phyloP scores from a whole-genome alignment of 1,139 yeast genomes.

The Blastobotrys elegans region DNA sequence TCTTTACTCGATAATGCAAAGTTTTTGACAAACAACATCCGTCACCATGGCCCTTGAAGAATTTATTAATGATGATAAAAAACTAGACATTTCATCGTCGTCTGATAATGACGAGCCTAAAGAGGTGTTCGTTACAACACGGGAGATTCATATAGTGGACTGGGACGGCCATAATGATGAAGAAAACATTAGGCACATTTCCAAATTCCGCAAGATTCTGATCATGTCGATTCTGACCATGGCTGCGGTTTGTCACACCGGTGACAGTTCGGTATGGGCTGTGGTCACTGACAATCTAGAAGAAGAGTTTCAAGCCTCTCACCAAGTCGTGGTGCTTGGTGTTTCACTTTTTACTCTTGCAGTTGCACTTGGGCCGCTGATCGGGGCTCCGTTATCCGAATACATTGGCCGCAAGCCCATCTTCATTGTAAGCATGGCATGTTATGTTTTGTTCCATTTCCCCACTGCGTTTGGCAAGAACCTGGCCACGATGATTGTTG shows the following conservation, averaged over 20 bases:
- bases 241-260: conserved; percentile 44
- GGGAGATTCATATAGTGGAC: conserved; percentile 17
- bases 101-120: conserved; percentile 7
- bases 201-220: conserved; percentile 44
- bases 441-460: conserved; percentile 53
- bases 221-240: conserved; percentile 49
- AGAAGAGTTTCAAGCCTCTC: conserved; percentile 20
- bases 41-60: too few relatives aligned
- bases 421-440: conserved; percentile 29
- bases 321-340: conserved; percentile 40
- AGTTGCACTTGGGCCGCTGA: conserved; percentile 55
- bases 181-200: conserved; percentile 45
- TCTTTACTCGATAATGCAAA: background rate
- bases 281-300: conserved; percentile 47
- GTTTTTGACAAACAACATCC: too few relatives aligned
- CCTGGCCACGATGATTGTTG: conserved; percentile 60
- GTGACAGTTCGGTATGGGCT: conserved; percentile 53
- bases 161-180: conserved; percentile 40
- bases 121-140: background rate
- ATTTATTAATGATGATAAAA: too few relatives aligned
- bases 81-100: too few relatives aligned
- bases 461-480: conserved; percentile 63
- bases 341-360: conserved; percentile 60
- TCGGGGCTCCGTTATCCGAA: conserved; percentile 63
- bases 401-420: conserved; percentile 57